Evolutionary conservation across 768 basidiomycete species (phyloP).

Genomic region (Panellus pusillus): DNA sequence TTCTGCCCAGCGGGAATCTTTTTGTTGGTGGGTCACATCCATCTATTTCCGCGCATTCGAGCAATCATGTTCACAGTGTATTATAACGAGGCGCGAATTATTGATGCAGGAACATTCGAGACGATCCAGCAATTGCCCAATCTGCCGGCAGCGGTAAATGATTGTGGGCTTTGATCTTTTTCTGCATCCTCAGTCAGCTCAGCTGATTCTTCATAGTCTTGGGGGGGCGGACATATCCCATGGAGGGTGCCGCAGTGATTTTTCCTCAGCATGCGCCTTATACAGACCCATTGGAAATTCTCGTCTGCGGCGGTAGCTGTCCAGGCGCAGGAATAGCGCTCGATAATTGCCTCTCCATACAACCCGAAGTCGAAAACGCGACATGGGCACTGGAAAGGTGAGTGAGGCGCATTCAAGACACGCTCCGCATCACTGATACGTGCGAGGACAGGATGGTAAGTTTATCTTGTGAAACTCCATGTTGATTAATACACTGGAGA

Average conservation of each 20-base stretch:
- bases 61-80: constrained; percentile 46
- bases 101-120: constrained; percentile 64
- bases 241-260: constrained; percentile 69
- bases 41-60: background rate
- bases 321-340: constrained; percentile 49
- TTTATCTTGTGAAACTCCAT: background rate
- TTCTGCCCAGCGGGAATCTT: constrained; percentile 67
- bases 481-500: background rate
- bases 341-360: constrained; percentile 72
- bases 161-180: constrained; percentile 39
- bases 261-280: constrained; percentile 74
- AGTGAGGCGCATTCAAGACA: constrained; percentile 42
- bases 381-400: constrained; percentile 78
- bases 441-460: too few relatives aligned
- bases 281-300: constrained; percentile 63
- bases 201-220: constrained; percentile 37
- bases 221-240: constrained; percentile 76
- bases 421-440: too few relatives aligned
- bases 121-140: constrained; percentile 65
- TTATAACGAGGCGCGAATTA: constrained; percentile 78
- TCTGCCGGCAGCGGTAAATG: constrained; percentile 71
- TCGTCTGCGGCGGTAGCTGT: constrained; percentile 79
- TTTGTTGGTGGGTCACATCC: constrained; percentile 59
- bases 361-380: constrained; percentile 61
- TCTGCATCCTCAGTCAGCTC: background rate